phyloP scores from a whole-genome alignment of 768 basidiomycete species.

The Russula abietina region DNA sequence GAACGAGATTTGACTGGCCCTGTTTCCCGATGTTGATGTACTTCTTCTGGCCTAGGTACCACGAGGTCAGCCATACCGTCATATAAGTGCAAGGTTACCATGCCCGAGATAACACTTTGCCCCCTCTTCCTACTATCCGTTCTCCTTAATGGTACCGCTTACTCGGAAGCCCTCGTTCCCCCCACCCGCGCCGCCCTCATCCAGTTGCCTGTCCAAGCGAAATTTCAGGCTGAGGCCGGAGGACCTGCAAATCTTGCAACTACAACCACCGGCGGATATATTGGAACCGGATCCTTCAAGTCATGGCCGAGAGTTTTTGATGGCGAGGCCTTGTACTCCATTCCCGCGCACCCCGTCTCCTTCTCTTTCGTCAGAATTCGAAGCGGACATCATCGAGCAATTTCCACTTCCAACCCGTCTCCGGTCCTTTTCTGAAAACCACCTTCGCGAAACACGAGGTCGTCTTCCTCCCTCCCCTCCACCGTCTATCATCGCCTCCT shows the following conservation, averaged over 20 bases:
- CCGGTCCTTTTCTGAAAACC: neutral
- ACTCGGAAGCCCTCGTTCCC: neutral
- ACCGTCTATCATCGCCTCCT: neutral
- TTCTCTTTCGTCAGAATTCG: neutral
- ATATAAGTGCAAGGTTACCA: conserved; percentile 1
- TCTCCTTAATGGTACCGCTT: neutral
- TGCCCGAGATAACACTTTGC: neutral
- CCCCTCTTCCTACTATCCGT: neutral
- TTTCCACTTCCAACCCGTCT: neutral
- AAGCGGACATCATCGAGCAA: neutral
- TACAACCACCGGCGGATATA: neutral
- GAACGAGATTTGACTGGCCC: neutral
- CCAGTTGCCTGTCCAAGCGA: neutral
- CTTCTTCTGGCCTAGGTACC: neutral
- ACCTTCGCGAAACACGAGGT: neutral
- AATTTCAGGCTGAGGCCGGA: neutral
- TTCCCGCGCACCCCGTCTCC: neutral
- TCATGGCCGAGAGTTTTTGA: neutral
- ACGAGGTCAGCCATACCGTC: neutral
- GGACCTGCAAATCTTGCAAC: neutral
- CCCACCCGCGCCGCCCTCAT: conserved; percentile 7
- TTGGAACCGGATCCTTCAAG: neutral
- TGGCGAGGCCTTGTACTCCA: neutral
- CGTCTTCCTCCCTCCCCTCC: neutral
- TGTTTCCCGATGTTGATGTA: neutral